Conservation (phyloP, 306 rosid genomes). For the Vicia faba region DNA sequence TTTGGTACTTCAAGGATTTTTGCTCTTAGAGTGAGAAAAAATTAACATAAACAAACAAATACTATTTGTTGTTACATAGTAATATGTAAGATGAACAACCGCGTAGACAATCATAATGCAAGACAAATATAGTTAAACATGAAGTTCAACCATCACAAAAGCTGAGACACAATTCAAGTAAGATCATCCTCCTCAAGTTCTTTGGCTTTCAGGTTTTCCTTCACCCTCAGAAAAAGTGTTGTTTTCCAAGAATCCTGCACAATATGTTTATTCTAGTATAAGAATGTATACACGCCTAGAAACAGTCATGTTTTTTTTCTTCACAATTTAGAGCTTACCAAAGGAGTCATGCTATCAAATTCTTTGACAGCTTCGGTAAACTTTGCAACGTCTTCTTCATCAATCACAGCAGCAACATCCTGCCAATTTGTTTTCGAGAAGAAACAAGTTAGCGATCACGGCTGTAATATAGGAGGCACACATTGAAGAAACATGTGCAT, state of each 20-base stretch:
- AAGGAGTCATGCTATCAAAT: constrained; percentile 91
- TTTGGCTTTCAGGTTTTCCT: constrained; percentile 94
- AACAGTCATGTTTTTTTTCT: background rate
- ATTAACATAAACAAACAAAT: no score
- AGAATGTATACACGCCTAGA: background rate
- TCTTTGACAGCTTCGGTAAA: constrained; percentile 91
- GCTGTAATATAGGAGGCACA: no score
- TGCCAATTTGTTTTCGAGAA: constrained; percentile 21
- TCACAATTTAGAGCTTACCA: constrained; percentile 58
- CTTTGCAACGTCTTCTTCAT: constrained; percentile 80
- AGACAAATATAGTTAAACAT: constrained; percentile 42
- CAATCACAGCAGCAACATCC: constrained; percentile 81
- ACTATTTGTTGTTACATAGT: no score
- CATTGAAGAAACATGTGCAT: constrained; percentile 1
- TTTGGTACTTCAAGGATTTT: no score
- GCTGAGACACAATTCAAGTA: constrained; percentile 51
- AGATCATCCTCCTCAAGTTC: constrained; percentile 99
- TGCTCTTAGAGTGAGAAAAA: no score
- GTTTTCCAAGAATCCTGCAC: constrained; percentile 93
- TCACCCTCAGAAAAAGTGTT: constrained; percentile 91
- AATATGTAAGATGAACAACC: constrained; percentile 37
- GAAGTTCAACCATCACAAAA: constrained; percentile 27
- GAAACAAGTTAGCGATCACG: background rate
- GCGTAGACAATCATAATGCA: constrained; percentile 41
- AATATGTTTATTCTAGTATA: background rate